These are phyloP conservation scores for Pseudonitzschia pungens DNA, from an alignment of 108 stramenopile genomes.

Conservation along the genomic window DNA sequence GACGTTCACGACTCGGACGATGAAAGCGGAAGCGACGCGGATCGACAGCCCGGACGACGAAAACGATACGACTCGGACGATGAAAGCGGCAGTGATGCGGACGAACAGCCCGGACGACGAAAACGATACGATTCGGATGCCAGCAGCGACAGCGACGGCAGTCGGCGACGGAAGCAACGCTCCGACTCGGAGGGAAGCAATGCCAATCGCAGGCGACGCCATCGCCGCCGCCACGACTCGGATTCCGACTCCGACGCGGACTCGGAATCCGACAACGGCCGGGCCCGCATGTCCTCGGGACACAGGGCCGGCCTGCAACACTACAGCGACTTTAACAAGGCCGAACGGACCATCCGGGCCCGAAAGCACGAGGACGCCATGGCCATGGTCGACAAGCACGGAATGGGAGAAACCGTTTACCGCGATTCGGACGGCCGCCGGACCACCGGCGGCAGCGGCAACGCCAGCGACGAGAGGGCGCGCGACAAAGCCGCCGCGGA, in stretches of 20 bases:
- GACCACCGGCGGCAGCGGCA: conserved; percentile 6
- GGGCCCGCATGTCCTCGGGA: conserved; percentile 66
- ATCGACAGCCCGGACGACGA: not conserved
- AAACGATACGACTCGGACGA: conserved; percentile 1
- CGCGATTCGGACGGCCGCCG: conserved; percentile 58
- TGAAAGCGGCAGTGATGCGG: not conserved
- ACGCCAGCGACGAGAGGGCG: conserved; percentile 26
- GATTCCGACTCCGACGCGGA: no score
- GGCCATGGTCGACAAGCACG: conserved; percentile 50
- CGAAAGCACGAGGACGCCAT: conserved; percentile 35
- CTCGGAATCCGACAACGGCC: conserved; percentile 14
- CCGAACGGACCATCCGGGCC: conserved; percentile 57
- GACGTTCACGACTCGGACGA: no score
- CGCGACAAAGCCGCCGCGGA: not conserved
- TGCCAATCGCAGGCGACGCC: not conserved
- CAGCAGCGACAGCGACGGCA: conserved; percentile 8
- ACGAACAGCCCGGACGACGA: not conserved
- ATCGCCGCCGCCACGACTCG: conserved; percentile 29
- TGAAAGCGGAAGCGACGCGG: conserved; percentile 12
- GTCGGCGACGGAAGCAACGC: no score
- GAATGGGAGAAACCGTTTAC: conserved; percentile 82
- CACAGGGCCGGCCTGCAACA: conserved; percentile 83
- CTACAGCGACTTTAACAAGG: conserved; percentile 59
- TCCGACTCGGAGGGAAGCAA: no score
- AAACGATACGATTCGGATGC: conserved; percentile 18